Base-by-base conservation (phyloP, 345 rosid species). In the Euphorbia peplus region DNA sequence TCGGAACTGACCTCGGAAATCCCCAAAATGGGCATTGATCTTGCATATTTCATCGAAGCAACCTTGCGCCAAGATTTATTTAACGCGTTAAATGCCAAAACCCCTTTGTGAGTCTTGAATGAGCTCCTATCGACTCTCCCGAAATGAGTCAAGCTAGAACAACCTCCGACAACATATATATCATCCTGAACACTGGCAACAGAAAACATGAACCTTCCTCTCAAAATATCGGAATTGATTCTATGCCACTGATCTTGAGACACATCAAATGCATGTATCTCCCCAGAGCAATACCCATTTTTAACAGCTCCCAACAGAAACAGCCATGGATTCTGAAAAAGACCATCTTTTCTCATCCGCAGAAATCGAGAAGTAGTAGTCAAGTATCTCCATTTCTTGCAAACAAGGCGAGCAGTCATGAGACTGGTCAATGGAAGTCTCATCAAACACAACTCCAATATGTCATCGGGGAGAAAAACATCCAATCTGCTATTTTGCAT, bases 341-440 rank as follows among this genome's bases (percentile, higher is more conserved):
- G 82, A 19, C 95, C 86, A 63, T 91, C 90, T 42, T 68, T 82
- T 75, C 99, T 87, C 84, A 88, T 73, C 79, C 79, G 90, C 70
- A 95, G 68, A 75, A 95, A 91, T 54, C 92, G 82, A 39, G 85
- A 68, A 22, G 87, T 84, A 14, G 88, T 87, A 25, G 92, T 82
- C 90, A 91, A 79, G 78, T 69, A 70, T 70, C 88, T 81, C 99
- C 99, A 95, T 73, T 86, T 95, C 87, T 85, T 95, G 82, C 99
- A 95, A 44, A 95, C 99, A 35, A 90, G 96, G 19, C 93, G 96
- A 6, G 97, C 90, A 67, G 78, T 95, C 96, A 90, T 73, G 58
- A 95, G 83, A 66, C 90, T 85, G 51, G 84, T 83, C 75, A 95
- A 64, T 7, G 99, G 99, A 59, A 95, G 91, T 73, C 96, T 86